Conservation (phyloP, 176 grass and related monocot genomes). For the Hyparrhenia diplandra region DNA sequence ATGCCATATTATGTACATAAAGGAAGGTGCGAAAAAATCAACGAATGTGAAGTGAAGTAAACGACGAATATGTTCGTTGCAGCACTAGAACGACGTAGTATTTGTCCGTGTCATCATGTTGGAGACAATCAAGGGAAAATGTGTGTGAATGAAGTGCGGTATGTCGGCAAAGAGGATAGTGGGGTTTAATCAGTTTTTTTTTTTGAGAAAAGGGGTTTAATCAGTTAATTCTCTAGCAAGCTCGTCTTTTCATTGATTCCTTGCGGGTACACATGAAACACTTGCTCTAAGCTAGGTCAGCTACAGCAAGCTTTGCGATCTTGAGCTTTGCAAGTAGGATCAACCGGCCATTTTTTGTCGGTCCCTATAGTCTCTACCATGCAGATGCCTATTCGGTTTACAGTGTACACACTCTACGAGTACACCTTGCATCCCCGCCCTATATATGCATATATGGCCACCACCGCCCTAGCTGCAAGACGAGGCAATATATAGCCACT, state of each 20-base stretch:
- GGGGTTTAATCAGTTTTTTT: no score
- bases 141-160: constrained; percentile 6
- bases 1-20: background rate
- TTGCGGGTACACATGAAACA: constrained; percentile 13
- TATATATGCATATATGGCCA: no score
- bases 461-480: no score
- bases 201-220: no score
- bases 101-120: constrained; percentile 12
- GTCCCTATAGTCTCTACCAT: background rate
- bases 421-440: no score
- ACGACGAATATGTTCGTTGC: background rate
- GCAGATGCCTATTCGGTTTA: background rate
- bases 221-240: background rate
- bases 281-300: constrained; percentile 23
- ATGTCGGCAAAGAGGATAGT: background rate
- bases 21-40: no score
- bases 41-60: background rate
- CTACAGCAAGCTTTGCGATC: background rate
- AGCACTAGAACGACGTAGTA: background rate
- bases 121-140: background rate
- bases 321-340: background rate
- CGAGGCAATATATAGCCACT: background rate
- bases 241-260: background rate
- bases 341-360: background rate
- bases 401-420: background rate